Conservation (phyloP, 192 early-diverging fungal species). For the Coemansia sp. region DNA sequence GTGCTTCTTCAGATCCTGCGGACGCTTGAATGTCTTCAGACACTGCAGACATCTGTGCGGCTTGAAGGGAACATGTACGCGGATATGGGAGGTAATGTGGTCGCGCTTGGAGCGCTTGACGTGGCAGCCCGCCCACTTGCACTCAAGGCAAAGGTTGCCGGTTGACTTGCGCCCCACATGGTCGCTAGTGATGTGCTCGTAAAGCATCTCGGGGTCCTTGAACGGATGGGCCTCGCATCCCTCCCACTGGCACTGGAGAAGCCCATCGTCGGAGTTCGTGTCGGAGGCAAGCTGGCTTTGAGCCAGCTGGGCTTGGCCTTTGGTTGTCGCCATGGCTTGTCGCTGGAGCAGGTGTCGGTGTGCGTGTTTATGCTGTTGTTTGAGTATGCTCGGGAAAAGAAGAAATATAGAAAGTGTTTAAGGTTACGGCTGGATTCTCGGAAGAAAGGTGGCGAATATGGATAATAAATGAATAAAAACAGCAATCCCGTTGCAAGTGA, state of each 20-base stretch:
- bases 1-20: slow-evolving; percentile 95
- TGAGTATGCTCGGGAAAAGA: too few relatives aligned
- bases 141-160: slow-evolving; percentile 83
- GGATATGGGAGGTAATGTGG: slow-evolving; percentile 95
- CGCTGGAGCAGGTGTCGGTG: neutral
- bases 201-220: slow-evolving; percentile 80
- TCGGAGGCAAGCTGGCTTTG: neutral
- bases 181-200: slow-evolving; percentile 79
- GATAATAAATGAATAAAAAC: neutral
- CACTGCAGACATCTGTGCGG: slow-evolving; percentile 85
- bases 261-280: slow-evolving; percentile 18
- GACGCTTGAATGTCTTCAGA: slow-evolving; percentile 86
- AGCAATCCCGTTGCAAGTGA: neutral
- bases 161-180: slow-evolving; percentile 91
- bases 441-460: neutral
- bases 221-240: slow-evolving; percentile 52
- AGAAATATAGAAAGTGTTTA: neutral
- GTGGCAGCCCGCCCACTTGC: slow-evolving; percentile 84
- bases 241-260: slow-evolving; percentile 42
- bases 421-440: neutral
- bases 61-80: slow-evolving; percentile 90
- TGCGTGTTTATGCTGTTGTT: too few relatives aligned
- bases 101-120: slow-evolving; percentile 81
- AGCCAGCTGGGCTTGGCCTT: neutral
- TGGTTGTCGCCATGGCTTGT: slow-evolving; percentile 8